phyloP scores from a whole-genome alignment of 345 rosid species.

The Salix udensis region DNA sequence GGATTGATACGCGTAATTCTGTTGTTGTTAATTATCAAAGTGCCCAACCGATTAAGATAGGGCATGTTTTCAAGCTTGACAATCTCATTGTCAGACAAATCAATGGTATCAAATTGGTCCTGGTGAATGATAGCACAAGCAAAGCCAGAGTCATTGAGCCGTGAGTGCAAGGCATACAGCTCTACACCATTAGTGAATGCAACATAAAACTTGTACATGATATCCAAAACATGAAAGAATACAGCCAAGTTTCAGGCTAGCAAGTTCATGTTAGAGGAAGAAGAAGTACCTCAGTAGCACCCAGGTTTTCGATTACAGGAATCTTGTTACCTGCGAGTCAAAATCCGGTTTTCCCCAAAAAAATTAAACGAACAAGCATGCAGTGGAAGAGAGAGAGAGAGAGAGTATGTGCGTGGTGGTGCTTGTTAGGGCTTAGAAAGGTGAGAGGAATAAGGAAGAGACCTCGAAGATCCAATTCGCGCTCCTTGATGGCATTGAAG shows the following conservation, averaged over 20 bases:
- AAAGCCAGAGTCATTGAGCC: not conserved
- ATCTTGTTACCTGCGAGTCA: slow-evolving; percentile 71
- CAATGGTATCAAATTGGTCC: slow-evolving; percentile 99
- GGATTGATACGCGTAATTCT: slow-evolving; percentile 91
- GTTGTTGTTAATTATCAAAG: slow-evolving; percentile 83
- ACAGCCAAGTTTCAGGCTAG: not conserved
- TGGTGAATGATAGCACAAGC: slow-evolving; percentile 26
- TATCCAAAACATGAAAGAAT: no score
- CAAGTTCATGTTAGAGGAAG: not conserved
- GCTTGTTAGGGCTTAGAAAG: not conserved
- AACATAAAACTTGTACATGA: no score
- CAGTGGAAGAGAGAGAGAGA: not conserved
- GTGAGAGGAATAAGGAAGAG: not conserved
- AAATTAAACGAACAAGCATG: not conserved
- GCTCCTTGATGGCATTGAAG: slow-evolving; percentile 95
- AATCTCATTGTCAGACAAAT: slow-evolving; percentile 96
- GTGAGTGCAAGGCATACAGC: not conserved
- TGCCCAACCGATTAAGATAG: slow-evolving; percentile 79
- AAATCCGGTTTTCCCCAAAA: not conserved
- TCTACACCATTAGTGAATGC: no score
- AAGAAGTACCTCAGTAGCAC: slow-evolving; percentile 83
- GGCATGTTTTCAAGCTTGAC: slow-evolving; percentile 97
- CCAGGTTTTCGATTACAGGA: slow-evolving; percentile 94
- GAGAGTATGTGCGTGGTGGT: not conserved
- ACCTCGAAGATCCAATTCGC: slow-evolving; percentile 98